Evolutionary conservation across 2,329 filamentous ascomycete species (phyloP).

Genomic region (Didymella arachidicola): DNA sequence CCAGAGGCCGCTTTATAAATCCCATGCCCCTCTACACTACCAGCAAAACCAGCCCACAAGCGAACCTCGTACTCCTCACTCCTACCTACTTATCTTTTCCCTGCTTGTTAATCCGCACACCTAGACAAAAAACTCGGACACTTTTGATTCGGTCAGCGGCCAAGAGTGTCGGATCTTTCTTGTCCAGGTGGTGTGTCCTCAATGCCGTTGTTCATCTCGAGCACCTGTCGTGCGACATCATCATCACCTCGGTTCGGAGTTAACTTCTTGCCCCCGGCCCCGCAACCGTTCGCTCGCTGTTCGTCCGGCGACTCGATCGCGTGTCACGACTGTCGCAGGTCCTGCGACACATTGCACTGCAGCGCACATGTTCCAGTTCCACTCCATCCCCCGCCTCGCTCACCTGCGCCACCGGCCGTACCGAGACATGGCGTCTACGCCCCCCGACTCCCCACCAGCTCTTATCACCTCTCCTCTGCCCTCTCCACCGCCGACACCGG

Average conservation of each 20-base stretch:
- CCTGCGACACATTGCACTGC: not conserved
- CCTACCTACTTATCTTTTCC: no score
- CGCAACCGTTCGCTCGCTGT: not conserved
- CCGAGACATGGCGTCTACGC: constrained; percentile 9
- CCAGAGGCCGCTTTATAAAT: no score
- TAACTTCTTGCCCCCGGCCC: not conserved
- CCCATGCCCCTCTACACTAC: no score
- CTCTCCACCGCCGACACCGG: not conserved
- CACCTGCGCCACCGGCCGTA: constrained; percentile 9
- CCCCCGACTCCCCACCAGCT: not conserved
- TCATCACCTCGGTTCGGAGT: constrained; percentile 1
- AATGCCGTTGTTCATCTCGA: no score
- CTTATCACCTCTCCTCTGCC: not conserved
- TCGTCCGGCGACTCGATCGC: not conserved
- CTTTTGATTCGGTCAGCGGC: no score
- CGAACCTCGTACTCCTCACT: no score
- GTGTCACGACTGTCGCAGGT: not conserved
- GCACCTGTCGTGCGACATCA: no score
- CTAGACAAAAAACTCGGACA: no score
- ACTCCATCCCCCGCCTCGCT: constrained; percentile 9
- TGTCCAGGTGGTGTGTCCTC: no score
- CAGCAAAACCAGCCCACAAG: no score
- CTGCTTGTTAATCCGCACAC: no score
- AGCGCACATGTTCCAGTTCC: constrained; percentile 17
- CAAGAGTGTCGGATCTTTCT: no score